Conservation (phyloP, 1,284 basidiomycete species). For the Apiotrichum sp. region DNA sequence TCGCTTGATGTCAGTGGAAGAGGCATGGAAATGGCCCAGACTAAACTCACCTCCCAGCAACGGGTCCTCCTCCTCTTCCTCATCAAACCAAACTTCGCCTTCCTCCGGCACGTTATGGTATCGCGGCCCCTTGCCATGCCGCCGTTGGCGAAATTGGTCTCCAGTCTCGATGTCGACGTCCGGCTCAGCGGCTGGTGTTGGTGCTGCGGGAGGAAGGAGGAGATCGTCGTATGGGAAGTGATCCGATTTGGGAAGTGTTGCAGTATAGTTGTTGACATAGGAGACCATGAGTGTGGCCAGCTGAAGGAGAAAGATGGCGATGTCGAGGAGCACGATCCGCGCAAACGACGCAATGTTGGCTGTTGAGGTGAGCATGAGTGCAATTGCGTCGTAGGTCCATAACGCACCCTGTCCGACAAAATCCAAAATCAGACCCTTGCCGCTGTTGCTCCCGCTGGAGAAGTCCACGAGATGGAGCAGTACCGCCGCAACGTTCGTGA, state of each 20-base stretch:
- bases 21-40: neutral
- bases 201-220: slow-evolving; percentile 26
- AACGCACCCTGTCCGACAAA: slow-evolving; percentile 42
- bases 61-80: slow-evolving; percentile 19
- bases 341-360: slow-evolving; percentile 31
- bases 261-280: slow-evolving; percentile 28
- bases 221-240: slow-evolving; percentile 36
- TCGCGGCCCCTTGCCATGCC: slow-evolving; percentile 16
- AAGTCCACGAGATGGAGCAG: slow-evolving; percentile 39
- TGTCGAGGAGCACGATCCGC: slow-evolving; percentile 36
- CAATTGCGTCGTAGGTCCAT: neutral
- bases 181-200: neutral
- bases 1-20: neutral
- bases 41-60: neutral
- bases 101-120: slow-evolving; percentile 17
- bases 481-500: slow-evolving; percentile 27
- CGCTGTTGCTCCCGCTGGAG: slow-evolving; percentile 23
- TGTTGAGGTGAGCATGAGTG: slow-evolving; percentile 5
- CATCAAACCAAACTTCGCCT: slow-evolving; percentile 27
- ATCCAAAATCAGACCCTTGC: slow-evolving; percentile 38
- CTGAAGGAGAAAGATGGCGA: slow-evolving; percentile 35
- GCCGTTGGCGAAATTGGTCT: slow-evolving; percentile 14
- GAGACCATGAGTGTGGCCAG: slow-evolving; percentile 30
- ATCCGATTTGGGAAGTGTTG: slow-evolving; percentile 18
- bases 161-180: slow-evolving; percentile 17